Evolutionary conservation across 352 stramenopile species (phyloP).

Genomic region (Phytophthora pini): DNA sequence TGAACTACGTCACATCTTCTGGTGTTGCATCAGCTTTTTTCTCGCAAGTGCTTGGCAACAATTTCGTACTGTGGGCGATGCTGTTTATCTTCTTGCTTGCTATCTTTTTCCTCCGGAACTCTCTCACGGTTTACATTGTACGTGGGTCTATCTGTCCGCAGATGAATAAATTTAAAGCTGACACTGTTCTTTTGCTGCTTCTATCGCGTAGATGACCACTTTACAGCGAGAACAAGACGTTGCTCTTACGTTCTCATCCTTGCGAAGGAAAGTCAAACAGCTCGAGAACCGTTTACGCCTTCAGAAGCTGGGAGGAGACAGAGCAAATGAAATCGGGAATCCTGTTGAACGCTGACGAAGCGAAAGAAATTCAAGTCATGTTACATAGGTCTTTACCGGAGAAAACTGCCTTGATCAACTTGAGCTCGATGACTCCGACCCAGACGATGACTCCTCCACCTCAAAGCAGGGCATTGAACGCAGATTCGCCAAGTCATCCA

Average conservation of each 20-base stretch:
- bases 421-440: slow-evolving; percentile 23
- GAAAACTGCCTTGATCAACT: slow-evolving; percentile 15
- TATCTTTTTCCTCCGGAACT: slow-evolving; percentile 65
- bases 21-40: slow-evolving; percentile 44
- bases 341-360: slow-evolving; percentile 1
- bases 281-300: slow-evolving; percentile 64
- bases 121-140: slow-evolving; percentile 56
- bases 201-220: slow-evolving; percentile 39
- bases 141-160: slow-evolving; percentile 4
- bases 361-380: slow-evolving; percentile 4
- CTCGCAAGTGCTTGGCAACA: slow-evolving; percentile 41
- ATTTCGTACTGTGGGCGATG: slow-evolving; percentile 47
- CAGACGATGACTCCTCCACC: slow-evolving; percentile 38
- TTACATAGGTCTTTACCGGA: slow-evolving; percentile 8
- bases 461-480: slow-evolving; percentile 56
- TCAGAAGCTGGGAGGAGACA: slow-evolving; percentile 44
- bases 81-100: slow-evolving; percentile 41
- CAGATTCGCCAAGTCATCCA: slow-evolving; percentile 47
- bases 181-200: background rate
- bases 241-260: slow-evolving; percentile 52
- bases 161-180: background rate
- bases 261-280: slow-evolving; percentile 70
- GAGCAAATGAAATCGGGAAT: slow-evolving; percentile 5
- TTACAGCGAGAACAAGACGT: slow-evolving; percentile 58
- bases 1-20: slow-evolving; percentile 36